These are phyloP conservation scores for Backusella mclennaniae DNA, from an alignment of 192 early-diverging fungal genomes.

Conservation along the genomic window DNA sequence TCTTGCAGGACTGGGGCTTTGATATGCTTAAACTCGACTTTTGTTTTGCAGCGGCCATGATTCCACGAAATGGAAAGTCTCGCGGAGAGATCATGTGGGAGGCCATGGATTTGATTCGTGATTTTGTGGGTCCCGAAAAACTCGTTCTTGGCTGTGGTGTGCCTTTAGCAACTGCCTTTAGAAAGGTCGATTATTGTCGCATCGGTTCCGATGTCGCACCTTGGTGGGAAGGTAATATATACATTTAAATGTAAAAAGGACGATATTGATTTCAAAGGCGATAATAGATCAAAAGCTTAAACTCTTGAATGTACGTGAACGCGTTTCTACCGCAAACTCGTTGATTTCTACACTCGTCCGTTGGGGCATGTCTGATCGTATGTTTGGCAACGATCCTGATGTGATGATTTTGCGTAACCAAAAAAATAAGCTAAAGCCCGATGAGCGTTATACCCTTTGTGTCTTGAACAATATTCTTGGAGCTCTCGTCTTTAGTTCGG, in stretches of 20 bases:
- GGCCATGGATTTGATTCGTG: conserved; percentile 43
- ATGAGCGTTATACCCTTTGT: conserved; percentile 43
- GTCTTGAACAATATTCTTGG: conserved; percentile 49
- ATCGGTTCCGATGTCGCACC: conserved; percentile 51
- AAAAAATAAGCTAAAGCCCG: conserved; percentile 39
- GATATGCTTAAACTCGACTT: conserved; percentile 53
- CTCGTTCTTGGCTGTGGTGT: conserved; percentile 50
- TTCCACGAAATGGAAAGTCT: conserved; percentile 40
- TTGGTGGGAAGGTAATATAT: conserved; percentile 39
- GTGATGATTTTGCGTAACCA: conserved; percentile 47
- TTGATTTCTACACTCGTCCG: conserved; percentile 44
- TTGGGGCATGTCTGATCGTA: conserved; percentile 44
- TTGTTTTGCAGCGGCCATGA: conserved; percentile 48
- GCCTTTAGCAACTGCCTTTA: conserved; percentile 44
- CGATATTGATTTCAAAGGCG: background rate
- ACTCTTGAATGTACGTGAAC: conserved; percentile 47
- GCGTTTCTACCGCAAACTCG: conserved; percentile 49
- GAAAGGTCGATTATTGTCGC: conserved; percentile 47
- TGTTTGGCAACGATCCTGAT: conserved; percentile 56
- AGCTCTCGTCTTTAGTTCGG: conserved; percentile 49
- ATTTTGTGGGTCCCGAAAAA: conserved; percentile 37
- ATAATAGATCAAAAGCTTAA: conserved; percentile 39
- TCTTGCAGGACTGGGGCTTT: conserved; percentile 46
- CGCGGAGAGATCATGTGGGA: conserved; percentile 56
- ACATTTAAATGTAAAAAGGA: background rate